Conservation (phyloP, 495 filamentous ascomycete species). For the Hypoxylon subgilvum region DNA sequence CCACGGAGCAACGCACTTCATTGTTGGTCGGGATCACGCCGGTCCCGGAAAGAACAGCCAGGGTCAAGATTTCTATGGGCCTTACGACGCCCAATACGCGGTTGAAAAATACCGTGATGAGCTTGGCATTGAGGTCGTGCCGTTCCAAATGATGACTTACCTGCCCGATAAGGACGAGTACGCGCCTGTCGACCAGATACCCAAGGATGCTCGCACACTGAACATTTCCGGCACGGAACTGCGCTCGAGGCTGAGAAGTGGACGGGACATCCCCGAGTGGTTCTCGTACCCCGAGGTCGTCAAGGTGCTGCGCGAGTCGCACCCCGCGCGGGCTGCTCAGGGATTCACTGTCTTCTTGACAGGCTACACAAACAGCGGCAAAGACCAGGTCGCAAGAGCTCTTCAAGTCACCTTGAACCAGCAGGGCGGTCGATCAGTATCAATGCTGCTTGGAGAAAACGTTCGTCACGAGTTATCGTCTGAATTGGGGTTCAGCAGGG, state of each 20-base stretch:
- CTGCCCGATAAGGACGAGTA: conserved; percentile 97
- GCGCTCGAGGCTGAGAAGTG: conserved; percentile 83
- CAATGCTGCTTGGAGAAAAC: conserved; percentile 91
- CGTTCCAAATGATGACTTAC: conserved; percentile 99
- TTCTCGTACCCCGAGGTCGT: conserved; percentile 99
- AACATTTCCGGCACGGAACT: conserved; percentile 98
- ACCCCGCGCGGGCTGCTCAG: conserved; percentile 84
- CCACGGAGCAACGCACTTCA: conserved; percentile 98
- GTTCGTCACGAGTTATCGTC: conserved; percentile 91
- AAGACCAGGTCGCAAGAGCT: conserved; percentile 93
- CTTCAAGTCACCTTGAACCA: conserved; percentile 98
- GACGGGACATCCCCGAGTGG: conserved; percentile 96
- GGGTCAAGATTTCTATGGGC: conserved; percentile 96
- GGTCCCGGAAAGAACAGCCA: conserved; percentile 96
- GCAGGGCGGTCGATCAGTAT: conserved; percentile 93
- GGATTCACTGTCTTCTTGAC: conserved; percentile 99
- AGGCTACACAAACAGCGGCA: conserved; percentile 93
- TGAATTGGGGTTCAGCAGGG: conserved; percentile 91
- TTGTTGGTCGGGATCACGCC: conserved; percentile 96
- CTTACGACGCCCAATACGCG: conserved; percentile 96
- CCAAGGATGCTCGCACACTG: conserved; percentile 81
- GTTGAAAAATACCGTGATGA: conserved; percentile 96
- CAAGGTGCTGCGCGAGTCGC: conserved; percentile 90
- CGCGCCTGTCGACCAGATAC: conserved; percentile 86
- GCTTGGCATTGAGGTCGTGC: conserved; percentile 97